Evolutionary conservation across 2,329 filamentous ascomycete genomes (phyloP), one percentile per base, ranked within the genome.

Genomic region (Didymella pinodella): DNA sequence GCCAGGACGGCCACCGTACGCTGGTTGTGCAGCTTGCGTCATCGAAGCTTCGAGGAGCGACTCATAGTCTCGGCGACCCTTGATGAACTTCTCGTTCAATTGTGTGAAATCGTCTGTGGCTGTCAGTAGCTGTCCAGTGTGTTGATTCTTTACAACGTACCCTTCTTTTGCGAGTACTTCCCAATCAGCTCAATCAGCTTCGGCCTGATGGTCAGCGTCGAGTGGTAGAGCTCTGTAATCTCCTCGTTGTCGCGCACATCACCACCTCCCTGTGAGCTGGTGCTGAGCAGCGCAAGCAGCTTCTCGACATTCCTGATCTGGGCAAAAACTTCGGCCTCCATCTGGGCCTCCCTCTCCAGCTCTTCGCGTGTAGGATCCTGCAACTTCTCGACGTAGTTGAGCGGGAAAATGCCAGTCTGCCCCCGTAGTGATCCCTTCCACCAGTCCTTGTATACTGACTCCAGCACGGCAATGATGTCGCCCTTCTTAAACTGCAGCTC

Each of bases 391-490:
- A 99, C 95, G 73, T 99, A 99, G 80, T 99, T 99, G 65, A 99
- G 85, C 7, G 95, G 95, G 78, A 99, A 99, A 65, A 99, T 99
- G 68, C 95, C 95, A 7, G 93, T 97, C 78, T 97, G 92, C 20
- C 95, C 95, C 74, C 93, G 88, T 59, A 99, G 82, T 41, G 93
- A 96, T 1, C 95, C 95, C 69, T 96, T 94, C 95, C 95, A 99
- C 95, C 95, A 99, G 78, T 99, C 95, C 79, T 98, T 99, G 81
- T 96, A 99, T 1, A 98, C 95, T 1, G 93, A 97, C 78, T 98
- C 95, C 40, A 99, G 84, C 16, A 99, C 95, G 1, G 95, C 94
- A 76, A 99, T 99, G 40, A 98, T 90, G 75, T 99, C 95, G 28
- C 95, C 94, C 80, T 96, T 97, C 68, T 93, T 90, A 77, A 99